Base-by-base conservation (phyloP, 495 filamentous ascomycete species). In the Saxophila tyrrhenica region DNA sequence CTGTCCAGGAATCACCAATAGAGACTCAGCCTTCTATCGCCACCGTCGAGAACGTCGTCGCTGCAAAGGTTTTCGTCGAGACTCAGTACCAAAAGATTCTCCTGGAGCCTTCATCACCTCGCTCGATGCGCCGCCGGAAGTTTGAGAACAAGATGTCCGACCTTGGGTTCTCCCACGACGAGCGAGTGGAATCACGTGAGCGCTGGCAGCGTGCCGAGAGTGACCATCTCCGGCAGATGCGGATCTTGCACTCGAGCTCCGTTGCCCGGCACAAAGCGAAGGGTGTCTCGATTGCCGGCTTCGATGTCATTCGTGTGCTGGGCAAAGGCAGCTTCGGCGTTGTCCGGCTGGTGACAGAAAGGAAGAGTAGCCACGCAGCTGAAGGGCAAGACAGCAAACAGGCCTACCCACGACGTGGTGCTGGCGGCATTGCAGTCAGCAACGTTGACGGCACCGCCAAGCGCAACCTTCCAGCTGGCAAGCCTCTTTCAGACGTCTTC, bases 301-400 rank as follows among this genome's bases (percentile, higher is more conserved):
- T 87, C 59, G 86, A 95, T 58, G 70, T 81, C 17, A 70, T 95
- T 38, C 85, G 85, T 59, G 73, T 89, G n/a, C 76, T 97, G n/a
- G 91, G 91, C 0, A 94, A 90, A 66, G 91, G 91, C 15, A 95
- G 90, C 61, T 97, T 95, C 70, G 91, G 91, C 1, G 83, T 94
- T 51, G 91, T 97, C 7, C 76, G 84, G 44, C 74, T 97, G 22
- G 89, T 95, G 7, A 80, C 79, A 17, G 84, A 91, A 64, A 81
- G 50, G 5, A 45, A 35, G 15, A 42, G 52, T 1, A 29, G 16
- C 0, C 29, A 23, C 1, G 42, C 54, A 19, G 24, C 23, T 1
- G 25, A 10, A 9, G 10, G 17, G 10, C 5, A 42, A 20, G 59
- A 56, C 15, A 52, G 52, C 44, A 54, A 46, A 9, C 23, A 25